These are phyloP conservation scores for Thuidium tamariscinum DNA, from an alignment of 225 moss, liverwort and hornwort genomes.

Conservation along the genomic window DNA sequence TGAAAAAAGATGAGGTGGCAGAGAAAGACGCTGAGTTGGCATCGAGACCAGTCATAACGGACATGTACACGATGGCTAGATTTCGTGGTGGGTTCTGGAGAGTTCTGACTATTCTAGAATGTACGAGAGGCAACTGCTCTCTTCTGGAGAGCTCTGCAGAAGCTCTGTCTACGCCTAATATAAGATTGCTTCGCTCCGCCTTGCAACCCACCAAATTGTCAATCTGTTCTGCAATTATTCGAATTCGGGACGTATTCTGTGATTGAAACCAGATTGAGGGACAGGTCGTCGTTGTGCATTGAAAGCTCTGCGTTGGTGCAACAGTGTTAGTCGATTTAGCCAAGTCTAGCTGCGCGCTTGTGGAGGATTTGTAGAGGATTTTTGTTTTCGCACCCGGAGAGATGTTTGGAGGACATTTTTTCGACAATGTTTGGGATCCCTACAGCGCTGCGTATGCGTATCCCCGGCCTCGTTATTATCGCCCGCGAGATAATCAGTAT, in stretches of 20 bases:
- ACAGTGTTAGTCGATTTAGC: not conserved
- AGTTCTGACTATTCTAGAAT: not conserved
- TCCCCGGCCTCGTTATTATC: not conserved
- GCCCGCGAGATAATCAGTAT: not conserved
- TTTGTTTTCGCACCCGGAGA: not conserved
- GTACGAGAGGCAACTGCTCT: not conserved
- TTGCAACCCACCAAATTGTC: fast-evolving
- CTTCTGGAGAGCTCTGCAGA: not conserved
- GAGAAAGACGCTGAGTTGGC: not conserved
- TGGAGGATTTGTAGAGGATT: not conserved
- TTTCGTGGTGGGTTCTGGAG: not conserved
- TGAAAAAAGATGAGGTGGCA: not conserved
- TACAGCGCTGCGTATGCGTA: not conserved
- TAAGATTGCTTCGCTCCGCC: not conserved
- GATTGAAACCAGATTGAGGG: not conserved
- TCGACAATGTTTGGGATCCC: conserved; percentile 3
- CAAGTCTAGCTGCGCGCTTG: not conserved
- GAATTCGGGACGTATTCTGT: not conserved
- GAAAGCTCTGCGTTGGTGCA: not conserved
- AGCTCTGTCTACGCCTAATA: not conserved
- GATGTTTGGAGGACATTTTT: conserved; percentile 4
- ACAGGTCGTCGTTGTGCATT: not conserved
- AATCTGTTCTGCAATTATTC: no score
- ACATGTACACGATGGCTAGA: fast-evolving
- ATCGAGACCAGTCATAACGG: no score